phyloP scores from a whole-genome alignment of 1,284 basidiomycete genomes.

The Salmacisia buchloeana region DNA sequence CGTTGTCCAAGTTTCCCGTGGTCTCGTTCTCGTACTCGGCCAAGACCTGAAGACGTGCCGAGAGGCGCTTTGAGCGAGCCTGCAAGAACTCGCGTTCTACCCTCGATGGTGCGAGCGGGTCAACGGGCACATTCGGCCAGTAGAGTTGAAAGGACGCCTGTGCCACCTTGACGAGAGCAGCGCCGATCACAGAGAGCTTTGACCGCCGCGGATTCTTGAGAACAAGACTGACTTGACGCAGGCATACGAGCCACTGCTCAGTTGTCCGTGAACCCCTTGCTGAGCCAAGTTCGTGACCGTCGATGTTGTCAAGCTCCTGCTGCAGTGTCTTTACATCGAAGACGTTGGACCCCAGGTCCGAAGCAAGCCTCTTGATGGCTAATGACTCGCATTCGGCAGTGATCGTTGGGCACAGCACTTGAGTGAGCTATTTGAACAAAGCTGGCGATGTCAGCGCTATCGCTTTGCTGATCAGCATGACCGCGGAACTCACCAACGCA shows the following conservation, averaged over 20 bases:
- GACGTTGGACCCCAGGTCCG: conserved; percentile 3
- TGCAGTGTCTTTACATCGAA: conserved; percentile 2
- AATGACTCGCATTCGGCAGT: conserved; percentile 1
- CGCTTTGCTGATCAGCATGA: not conserved
- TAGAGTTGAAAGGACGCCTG: conserved; percentile 65
- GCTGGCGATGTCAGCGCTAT: not conserved
- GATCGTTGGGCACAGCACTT: conserved; percentile 8
- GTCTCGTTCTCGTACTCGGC: conserved; percentile 59
- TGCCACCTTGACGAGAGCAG: conserved; percentile 9
- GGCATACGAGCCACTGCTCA: conserved; percentile 6
- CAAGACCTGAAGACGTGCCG: conserved; percentile 61
- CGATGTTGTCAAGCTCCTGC: conserved; percentile 1
- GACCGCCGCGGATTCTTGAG: conserved; percentile 7
- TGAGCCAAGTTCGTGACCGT: no score
- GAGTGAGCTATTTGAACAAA: not conserved
- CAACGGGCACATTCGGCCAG: conserved; percentile 78
- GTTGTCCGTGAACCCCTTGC: no score
- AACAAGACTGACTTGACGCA: conserved; percentile 10
- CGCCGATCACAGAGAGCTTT: conserved; percentile 11
- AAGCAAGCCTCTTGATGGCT: conserved; percentile 1
- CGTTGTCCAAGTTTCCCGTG: conserved; percentile 63
- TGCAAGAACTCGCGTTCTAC: conserved; percentile 58
- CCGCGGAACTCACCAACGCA: conserved; percentile 6
- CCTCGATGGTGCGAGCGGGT: conserved; percentile 70
- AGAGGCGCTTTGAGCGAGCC: conserved; percentile 52